Evolutionary conservation across 257 asterid genomes (phyloP).

Genomic region (Nicotiana attenuata): DNA sequence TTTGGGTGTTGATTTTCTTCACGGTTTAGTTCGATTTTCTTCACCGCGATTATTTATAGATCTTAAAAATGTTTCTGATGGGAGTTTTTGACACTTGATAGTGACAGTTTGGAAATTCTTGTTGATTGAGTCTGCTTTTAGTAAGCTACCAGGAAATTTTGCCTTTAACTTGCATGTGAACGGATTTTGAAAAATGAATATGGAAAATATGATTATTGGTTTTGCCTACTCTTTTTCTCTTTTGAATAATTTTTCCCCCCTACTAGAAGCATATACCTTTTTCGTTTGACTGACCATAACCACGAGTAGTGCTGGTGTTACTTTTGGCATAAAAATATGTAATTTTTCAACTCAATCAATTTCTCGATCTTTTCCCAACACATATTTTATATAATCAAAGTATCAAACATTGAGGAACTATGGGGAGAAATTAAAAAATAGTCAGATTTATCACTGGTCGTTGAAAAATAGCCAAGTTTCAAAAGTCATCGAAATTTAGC

Average conservation of each 20-base stretch:
- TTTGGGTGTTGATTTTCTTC: neutral
- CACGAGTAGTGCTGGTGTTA: neutral
- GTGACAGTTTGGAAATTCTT: neutral
- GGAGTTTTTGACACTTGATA: neutral
- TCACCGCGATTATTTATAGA: neutral
- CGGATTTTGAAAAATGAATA: neutral
- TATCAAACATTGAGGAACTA: no score
- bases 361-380: no score
- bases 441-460: no score
- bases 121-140: neutral
- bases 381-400: no score
- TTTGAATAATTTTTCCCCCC: neutral
- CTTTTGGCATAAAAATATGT: neutral
- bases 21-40: neutral
- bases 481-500: no score
- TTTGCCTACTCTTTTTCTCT: neutral
- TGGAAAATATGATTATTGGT: neutral
- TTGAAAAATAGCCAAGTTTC: no score
- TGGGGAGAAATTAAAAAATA: no score
- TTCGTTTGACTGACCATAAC: neutral
- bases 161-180: no score
- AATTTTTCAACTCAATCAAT: no score
- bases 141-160: neutral
- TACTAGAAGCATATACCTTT: neutral
- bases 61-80: no score